Base-by-base conservation (phyloP, 2,329 filamentous ascomycete genomes). In the Epichloe festucae region DNA sequence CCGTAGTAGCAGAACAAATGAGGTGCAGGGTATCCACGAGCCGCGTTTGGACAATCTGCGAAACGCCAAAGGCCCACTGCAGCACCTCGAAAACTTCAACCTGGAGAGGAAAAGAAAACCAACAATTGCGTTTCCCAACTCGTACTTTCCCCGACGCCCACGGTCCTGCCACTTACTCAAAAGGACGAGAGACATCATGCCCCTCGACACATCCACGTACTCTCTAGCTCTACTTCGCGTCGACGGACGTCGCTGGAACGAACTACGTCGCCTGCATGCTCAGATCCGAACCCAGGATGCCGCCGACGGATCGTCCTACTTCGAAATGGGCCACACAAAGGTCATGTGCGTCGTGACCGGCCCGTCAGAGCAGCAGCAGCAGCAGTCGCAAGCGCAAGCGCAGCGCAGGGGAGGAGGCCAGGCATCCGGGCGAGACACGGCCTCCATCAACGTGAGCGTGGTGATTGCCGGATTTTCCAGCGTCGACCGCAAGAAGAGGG, bases 261-360 rank as follows among this genome's bases (percentile, higher is more conserved):
- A 98, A 68, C 80, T 98, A 40, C 89, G 93, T 31, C 83, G 88
- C 7, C 78, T 95, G 48, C 82, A 89, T 63, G 91, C 87, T 46
- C 87, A 94, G 69, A 89, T 98, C 64, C 87, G 85, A 55, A 96
- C 89, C 1, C 93, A 96, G 69, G 85, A 90, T 54, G 85, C 90
- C 48, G 89, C 90, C 51, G 93, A 97, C 61, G 93, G 93, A 38
- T 95, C 87, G 44, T 88, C 85, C 55, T 95, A 95, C 69, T 81
- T 97, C 53, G 89, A 95, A 66, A 95, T 95, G 84, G 93, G 93
- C 61, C 95, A 97, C 70, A 98, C 93, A 21, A 93, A 95, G 65
- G 85, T 98, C 59, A 87, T 97, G 70, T 96, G 91, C 70, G 89
- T 90, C 23, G 84, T 98, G 46, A 82, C 84, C 2, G 93, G 93